Base-by-base conservation (phyloP, 129 eudicot species). In the Centella asiatica region DNA sequence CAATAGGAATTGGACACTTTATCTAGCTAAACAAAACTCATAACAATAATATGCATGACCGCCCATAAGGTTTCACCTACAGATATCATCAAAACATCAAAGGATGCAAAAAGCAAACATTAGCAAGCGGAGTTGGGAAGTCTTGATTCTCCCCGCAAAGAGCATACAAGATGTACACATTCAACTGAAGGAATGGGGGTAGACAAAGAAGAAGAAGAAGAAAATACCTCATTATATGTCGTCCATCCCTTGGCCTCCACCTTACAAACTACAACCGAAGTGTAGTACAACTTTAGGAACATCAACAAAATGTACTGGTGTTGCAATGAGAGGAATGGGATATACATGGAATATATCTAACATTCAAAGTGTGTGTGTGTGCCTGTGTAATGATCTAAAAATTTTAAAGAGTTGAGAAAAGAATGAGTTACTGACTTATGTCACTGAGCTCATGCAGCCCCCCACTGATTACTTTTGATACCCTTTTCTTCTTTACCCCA, bases 181-280 rank as follows among this genome's bases (percentile, higher is more conserved):
- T 11, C n/a, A 42, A n/a, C 15, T 15, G 47, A 11, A 31, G 18
- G 40, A 17, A 6, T 17, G 18, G 40, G 19, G 32, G 2, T n/a
- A n/a, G n/a, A n/a, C n/a, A n/a, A n/a, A n/a, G 18, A 11, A 54
- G 34, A 14, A 31, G 18, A 26, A 46, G 26, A 29, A 15, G 25
- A 59, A 7, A 39, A 45, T 20, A 59, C 74, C 74, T 69, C 74
- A 26, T 42, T 60, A 47, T 49, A 69, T 33, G 74, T 69, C 27
- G 74, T 69, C 36, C 51, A 47, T 50, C 74, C 74, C 26, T 69
- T 69, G 68, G 58, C 60, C n/a, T 69, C 60, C 61, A 69, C 74
- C 61, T 69, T 69, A 48, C 1, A 20, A 10, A 48, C 20, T 13
- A 45, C 3, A n/a, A n/a, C n/a, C n/a, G n/a, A n/a, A n/a, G n/a